Percentiles rank a stretch among this genome's conserved stretches.
These are phyloP conservation scores for Zopfia rhizophila DNA, from an alignment of 2,329 filamentous ascomycete genomes.

Conservation along the genomic window DNA sequence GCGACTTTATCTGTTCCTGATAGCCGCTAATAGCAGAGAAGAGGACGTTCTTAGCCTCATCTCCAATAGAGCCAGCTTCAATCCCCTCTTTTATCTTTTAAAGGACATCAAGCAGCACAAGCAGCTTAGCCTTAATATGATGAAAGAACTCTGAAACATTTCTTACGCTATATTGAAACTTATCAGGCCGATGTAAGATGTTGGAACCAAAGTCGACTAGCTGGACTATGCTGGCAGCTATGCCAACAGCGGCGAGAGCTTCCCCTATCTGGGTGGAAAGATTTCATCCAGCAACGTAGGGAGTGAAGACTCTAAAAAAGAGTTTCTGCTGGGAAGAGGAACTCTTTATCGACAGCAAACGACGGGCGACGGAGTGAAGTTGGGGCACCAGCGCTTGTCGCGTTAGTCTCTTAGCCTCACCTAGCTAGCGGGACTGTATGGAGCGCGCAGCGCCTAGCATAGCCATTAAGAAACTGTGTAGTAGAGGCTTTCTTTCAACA, in stretches of 20 bases:
- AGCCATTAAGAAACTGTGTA: too few species aligned
- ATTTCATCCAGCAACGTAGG: too few species aligned
- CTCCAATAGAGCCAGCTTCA: constrained; percentile 5
- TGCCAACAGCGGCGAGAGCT: constrained; percentile 19
- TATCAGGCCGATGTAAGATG: constrained; percentile 18
- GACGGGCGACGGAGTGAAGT: too few species aligned
- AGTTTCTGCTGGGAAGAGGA: too few species aligned
- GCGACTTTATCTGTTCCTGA: constrained; percentile 19
- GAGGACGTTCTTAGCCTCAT: constrained; percentile 13
- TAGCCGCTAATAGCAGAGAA: constrained; percentile 21
- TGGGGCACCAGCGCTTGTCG: too few species aligned
- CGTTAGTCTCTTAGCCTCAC: too few species aligned
- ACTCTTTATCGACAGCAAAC: too few species aligned
- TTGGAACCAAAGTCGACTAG: constrained; percentile 24
- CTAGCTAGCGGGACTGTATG: too few species aligned
- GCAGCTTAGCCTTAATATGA: constrained; percentile 20
- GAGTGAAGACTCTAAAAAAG: too few species aligned
- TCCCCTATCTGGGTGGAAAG: too few species aligned
- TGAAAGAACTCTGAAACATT: constrained; percentile 22
- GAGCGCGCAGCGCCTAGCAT: too few species aligned
- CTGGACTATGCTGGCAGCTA: constrained; percentile 24
- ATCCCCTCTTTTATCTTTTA: constrained; percentile 15
- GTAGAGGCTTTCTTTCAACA: constrained; percentile 13
- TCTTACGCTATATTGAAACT: constrained; percentile 17
- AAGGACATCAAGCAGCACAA: constrained; percentile 20